Evolutionary conservation across 2,329 filamentous ascomycete species (phyloP).

Genomic region (Setomelanomma holmii): DNA sequence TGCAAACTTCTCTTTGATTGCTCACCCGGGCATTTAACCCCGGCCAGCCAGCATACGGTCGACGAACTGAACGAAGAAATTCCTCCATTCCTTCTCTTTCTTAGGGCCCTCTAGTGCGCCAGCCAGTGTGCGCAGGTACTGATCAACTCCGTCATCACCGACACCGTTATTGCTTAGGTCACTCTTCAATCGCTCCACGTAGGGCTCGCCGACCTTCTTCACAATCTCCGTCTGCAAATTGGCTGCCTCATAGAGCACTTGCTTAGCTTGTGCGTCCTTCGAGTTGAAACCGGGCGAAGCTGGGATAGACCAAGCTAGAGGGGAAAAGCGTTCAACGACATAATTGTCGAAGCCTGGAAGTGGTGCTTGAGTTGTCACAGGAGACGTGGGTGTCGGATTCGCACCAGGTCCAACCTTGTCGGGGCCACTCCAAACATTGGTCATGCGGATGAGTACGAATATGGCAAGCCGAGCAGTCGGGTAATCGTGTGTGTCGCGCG

Average conservation of each 20-base stretch:
- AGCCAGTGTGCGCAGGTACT: slow-evolving; percentile 63
- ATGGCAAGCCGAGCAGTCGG: slow-evolving; percentile 78
- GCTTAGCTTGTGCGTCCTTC: slow-evolving; percentile 85
- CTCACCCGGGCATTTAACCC: slow-evolving; percentile 14
- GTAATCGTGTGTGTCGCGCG: slow-evolving; percentile 75
- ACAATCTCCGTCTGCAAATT: slow-evolving; percentile 88
- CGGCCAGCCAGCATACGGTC: slow-evolving; percentile 35
- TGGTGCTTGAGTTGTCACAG: slow-evolving; percentile 60
- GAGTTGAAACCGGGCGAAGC: slow-evolving; percentile 80
- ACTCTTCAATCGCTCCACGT: slow-evolving; percentile 72
- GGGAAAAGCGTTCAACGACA: slow-evolving; percentile 87
- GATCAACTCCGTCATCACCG: slow-evolving; percentile 68
- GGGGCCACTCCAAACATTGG: slow-evolving; percentile 86
- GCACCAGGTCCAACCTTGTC: slow-evolving; percentile 59
- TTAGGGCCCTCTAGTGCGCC: slow-evolving; percentile 43
- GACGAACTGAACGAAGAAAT: slow-evolving; percentile 55
- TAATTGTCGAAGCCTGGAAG: slow-evolving; percentile 91
- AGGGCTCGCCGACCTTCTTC: slow-evolving; percentile 83
- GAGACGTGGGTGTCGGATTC: slow-evolving; percentile 43
- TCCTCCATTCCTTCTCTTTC: slow-evolving; percentile 54
- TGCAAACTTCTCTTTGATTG: no score
- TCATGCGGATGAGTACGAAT: slow-evolving; percentile 82
- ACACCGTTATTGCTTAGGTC: slow-evolving; percentile 72
- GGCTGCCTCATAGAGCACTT: slow-evolving; percentile 88
- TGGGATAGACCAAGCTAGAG: slow-evolving; percentile 88